Evolutionary conservation across 305 asterid species (phyloP), one percentile per base, ranked within the genome.

Genomic region (Rubia tinctorum): DNA sequence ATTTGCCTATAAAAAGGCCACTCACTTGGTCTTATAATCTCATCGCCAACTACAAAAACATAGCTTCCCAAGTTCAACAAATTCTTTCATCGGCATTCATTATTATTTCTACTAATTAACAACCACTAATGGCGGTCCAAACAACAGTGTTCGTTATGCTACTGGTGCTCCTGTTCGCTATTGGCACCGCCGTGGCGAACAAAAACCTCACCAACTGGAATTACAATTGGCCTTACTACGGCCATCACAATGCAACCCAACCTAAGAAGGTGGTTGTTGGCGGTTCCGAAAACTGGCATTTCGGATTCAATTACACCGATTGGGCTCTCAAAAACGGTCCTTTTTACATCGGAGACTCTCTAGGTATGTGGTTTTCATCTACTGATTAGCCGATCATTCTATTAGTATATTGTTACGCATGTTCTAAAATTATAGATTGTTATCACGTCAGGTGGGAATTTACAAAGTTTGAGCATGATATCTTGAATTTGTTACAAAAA

Each of bases 241-340:
- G 66, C n/a, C 58, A 39, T 34, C 68, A 15, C 0, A 63, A 73
- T 23, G 23, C 43, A 37, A 65, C 47, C 63, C 68, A 68, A 14
- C 82, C 93, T 22, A 86, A 79, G 15, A 80, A 43, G 47, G 64
- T 86, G 65, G 55, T 79, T 0, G 91, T 91, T 6, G 93, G 91
- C 0, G 92, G 89, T 0, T 82, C 86, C 0, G 86, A 85, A 11
- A 80, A 86, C 12, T 88, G 97, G 96, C 91, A 58, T 22, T 91
- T 84, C 63, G 97, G 95, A 23, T 86, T 78, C 30, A 88, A 91
- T 49, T 89, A 89, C 68, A 81, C 90, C 22, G 86, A 85, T 20
- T 91, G 97, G 97, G 83, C 90, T 70, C 80, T 63, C 74, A 85
- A 78, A 69, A 85, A 55, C 45, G 88, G 81, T 0, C 97, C 90